Base-by-base conservation (phyloP, 768 basidiomycete species). In the Hysterangium stoloniferum region DNA sequence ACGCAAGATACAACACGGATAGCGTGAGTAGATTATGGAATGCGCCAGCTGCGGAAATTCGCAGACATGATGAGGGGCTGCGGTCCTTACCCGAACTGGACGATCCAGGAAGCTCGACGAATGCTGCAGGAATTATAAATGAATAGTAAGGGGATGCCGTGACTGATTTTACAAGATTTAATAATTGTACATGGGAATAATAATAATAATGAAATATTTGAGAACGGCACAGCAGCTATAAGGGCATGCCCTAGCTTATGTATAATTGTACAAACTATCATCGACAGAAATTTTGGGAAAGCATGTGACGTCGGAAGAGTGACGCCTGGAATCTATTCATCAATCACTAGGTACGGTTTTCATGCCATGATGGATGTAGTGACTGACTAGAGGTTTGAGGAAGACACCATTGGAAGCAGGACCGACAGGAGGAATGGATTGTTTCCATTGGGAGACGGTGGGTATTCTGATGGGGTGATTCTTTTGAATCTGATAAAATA, bases 181-280 rank as follows among this genome's bases (percentile, higher is more conserved):
- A 13, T 42, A 8, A 15, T 12, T 25, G 28, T 24, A 20, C 9
- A n/a, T 8, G 15, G 22, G 9, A 17, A 42, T 27, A 28, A 2
- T 42, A 45, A 36, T 9, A 48, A 25, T 45, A 13, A 19, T 35
- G 19, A 66, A 85, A 60, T 64, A 90, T n/a, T n/a, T n/a, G n/a
- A n/a, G n/a, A n/a, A n/a, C n/a, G n/a, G n/a, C 86, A 84, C 59
- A 17, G 87, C 84, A 11, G 83, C 90, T 7, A 80, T 69, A 37
- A 91, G 59, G 11, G 82, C 85, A 63, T 94, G 90, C 5, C 90
- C 90, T 0, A 76, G 63, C 66, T 94, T 90, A 56, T 93, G 90
- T 17, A 86, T 61, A n/a, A 81, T 57, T 63, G 91, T 89, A 48
- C 76, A 74, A 7, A 77, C 20, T 40, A 82, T 70, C 13, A 92